phyloP scores from a whole-genome alignment of 108 stramenopile genomes.

The Discostella stelligeroides region DNA sequence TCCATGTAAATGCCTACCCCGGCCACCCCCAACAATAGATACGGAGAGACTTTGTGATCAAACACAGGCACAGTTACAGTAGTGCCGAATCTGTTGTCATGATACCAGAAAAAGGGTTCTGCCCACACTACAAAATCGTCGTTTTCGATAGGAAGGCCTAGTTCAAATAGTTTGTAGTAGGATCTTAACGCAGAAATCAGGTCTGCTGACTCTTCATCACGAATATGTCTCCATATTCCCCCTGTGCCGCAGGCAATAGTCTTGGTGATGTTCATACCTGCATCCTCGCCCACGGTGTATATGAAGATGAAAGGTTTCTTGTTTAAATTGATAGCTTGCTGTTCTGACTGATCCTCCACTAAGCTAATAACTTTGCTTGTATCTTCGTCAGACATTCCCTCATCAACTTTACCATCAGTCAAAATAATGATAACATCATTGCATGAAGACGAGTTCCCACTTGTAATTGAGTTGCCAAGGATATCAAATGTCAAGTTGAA shows the following conservation, averaged over 20 bases:
- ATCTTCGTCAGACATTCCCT: neutral
- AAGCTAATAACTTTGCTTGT: constrained; percentile 15
- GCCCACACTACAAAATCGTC: constrained; percentile 59
- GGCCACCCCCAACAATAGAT: constrained; percentile 26
- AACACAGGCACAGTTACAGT: constrained; percentile 66
- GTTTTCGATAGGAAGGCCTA: constrained; percentile 51
- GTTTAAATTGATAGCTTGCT: constrained; percentile 13
- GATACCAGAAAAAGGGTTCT: constrained; percentile 54
- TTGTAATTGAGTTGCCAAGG: constrained; percentile 7
- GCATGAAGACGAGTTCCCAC: constrained; percentile 29
- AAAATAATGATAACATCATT: constrained; percentile 46
- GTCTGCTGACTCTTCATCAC: constrained; percentile 30
- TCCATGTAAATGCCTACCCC: constrained; percentile 37
- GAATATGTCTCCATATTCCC: constrained; percentile 58
- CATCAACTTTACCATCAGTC: constrained; percentile 42
- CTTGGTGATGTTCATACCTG: constrained; percentile 35
- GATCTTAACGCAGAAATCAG: constrained; percentile 43
- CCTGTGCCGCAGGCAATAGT: constrained; percentile 49
- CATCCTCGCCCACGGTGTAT: constrained; percentile 44
- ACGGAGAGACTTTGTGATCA: constrained; percentile 37
- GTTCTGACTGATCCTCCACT: constrained; percentile 18
- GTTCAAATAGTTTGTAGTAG: constrained; percentile 62
- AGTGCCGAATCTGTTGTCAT: constrained; percentile 34
- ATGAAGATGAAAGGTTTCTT: constrained; percentile 52
- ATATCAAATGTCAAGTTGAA: constrained; percentile 34